Evolutionary conservation across 140 eudicot species (phyloP), one percentile per base, ranked within the genome.

Genomic region (Senecio squalidus): DNA sequence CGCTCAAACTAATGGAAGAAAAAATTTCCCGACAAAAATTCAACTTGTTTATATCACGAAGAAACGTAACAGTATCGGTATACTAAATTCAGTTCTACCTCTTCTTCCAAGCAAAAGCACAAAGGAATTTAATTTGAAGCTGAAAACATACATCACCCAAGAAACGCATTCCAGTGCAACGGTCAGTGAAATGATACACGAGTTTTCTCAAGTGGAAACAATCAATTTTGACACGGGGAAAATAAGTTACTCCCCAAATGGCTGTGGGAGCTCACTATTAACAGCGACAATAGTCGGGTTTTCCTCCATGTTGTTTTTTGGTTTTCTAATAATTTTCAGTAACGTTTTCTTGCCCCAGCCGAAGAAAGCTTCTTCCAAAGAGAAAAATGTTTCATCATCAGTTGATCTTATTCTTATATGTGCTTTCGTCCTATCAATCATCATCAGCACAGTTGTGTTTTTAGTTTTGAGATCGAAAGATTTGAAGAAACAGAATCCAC

Each of bases 121-220:
- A 26, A 68, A 77, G 23, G 63, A 65, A 15, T 58, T 64, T 13
- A 73, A 73, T 28, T 17, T 79, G 2, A 81, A 87, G 47, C 49
- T 87, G 30, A 78, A 69, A 72, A 76, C 82, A 17, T 87, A 62
- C 50, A 84, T 92, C 36, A 92, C 98, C 66, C 92, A 76, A 70
- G 98, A 90, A 72, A 27, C 72, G 46, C 79, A 78, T 48, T 62
- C 83, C 7, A 59, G 72, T 18, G 68, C 71, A 34, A 76, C 82
- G 20, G 40, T 78, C 21, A 59, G 79, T 40, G 94, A 84, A 62
- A 69, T 81, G 43, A 73, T 84, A 14, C 52, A n/a, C 34, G 84
- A 81, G 65, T 76, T 76, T 26, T 75, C 91, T 15, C 81, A 76
- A 64, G 68, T 66, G n/a, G 67, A 43, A 62, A 79, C 62, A 4